These are phyloP conservation scores for Candida coquimbonensis DNA, from an alignment of 805 yeast species.

Conservation along the genomic window DNA sequence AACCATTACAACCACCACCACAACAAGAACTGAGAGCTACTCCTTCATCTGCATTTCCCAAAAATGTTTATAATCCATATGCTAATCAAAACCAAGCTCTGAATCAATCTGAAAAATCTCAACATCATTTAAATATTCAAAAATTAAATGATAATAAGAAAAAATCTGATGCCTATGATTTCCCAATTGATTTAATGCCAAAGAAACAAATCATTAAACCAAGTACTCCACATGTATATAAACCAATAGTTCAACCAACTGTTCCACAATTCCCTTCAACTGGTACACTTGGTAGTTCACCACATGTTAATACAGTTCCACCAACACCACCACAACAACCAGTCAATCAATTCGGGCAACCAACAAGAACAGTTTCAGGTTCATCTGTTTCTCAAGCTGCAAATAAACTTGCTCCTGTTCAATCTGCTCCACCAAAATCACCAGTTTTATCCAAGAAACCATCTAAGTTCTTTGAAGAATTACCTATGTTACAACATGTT, in stretches of 20 bases:
- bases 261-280: neutral
- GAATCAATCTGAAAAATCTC: neutral
- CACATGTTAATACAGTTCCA: neutral
- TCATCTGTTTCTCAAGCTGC: no score
- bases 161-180: slow-evolving; percentile 73
- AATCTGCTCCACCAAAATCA: neutral
- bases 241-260: neutral
- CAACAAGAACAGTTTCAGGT: neutral
- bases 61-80: neutral
- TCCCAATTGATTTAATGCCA: slow-evolving; percentile 51
- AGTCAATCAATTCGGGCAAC: neutral
- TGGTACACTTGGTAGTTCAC: neutral
- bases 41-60: slow-evolving; percentile 3
- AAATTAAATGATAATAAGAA: slow-evolving; percentile 42
- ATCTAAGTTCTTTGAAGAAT: slow-evolving; percentile 49
- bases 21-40: neutral
- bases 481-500: slow-evolving; percentile 35
- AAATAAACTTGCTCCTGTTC: neutral
- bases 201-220: slow-evolving; percentile 19
- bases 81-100: neutral
- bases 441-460: slow-evolving; percentile 26
- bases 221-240: slow-evolving; percentile 4
- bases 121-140: slow-evolving; percentile 18
- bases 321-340: neutral
- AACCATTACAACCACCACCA: slow-evolving; percentile 2